These are phyloP conservation scores for Leccinum pachyderme DNA, from an alignment of 1,284 basidiomycete species.

Conservation along the genomic window DNA sequence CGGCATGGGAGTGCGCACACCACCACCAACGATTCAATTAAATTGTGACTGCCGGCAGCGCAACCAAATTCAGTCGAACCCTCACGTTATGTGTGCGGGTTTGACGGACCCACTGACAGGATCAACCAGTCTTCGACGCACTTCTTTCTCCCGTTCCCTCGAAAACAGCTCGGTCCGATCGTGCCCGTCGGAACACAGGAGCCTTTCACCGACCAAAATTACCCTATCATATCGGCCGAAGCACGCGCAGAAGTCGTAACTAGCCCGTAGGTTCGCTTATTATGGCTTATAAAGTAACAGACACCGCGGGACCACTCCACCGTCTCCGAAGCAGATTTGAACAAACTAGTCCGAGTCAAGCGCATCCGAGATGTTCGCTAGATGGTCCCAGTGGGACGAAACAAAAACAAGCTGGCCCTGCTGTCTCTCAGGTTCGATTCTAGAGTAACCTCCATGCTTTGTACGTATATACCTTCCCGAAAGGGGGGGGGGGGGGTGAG, in stretches of 20 bases:
- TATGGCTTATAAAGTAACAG: neutral
- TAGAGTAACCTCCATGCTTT: neutral
- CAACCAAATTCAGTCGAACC: neutral
- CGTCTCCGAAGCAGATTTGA: slow-evolving; percentile 1
- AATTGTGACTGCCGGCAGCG: neutral
- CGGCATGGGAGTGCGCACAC: neutral
- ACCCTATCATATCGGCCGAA: neutral
- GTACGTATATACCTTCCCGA: slow-evolving; percentile 6
- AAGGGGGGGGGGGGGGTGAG: neutral
- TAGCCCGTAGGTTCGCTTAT: neutral
- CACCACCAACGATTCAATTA: neutral
- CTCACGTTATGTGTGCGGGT: neutral
- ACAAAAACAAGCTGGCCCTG: neutral
- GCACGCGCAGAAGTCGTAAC: neutral
- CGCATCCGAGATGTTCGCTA: neutral
- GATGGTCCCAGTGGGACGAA: neutral
- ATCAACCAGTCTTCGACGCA: slow-evolving; percentile 1
- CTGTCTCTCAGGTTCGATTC: neutral
- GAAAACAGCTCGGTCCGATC: neutral
- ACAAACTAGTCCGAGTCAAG: neutral
- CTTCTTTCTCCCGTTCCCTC: neutral
- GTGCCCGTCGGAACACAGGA: neutral
- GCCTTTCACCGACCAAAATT: neutral
- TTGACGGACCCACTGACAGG: neutral
- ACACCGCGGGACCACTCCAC: neutral